Base-by-base conservation (phyloP, 306 rosid genomes). In the Ziziphus jujuba region DNA sequence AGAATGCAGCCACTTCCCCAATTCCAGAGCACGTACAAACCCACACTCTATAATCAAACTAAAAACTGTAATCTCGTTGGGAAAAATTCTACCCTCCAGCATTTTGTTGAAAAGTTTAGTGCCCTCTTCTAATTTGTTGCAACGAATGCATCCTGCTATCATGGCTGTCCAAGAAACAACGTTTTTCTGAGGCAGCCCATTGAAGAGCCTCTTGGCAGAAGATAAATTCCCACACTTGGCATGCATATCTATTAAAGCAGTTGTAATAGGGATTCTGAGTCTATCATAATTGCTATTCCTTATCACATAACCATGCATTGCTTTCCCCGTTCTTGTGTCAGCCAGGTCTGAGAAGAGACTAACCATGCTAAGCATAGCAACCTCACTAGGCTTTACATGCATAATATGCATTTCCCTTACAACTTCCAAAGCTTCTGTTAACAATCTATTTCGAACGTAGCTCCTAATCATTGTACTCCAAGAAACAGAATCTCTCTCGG, bases 381-480 rank as follows among this genome's bases (percentile, higher is more conserved):
- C 68, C 63, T 72, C 82, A 61, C 79, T 82, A 23, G 84, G 86
- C 84, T 56, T 78, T 25, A 84, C 63, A 65, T 72, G 70, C 71
- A 55, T 16, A 63, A 25, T 38, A 74, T 49, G 68, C 91, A 89
- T 81, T 56, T 74, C 79, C 28, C 71, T 78, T 2, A 84, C 38
- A 66, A 86, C 56, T 25, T 64, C 45, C 65, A 80, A 65, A 45
- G 96, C 89, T 75, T 86, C 91, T 59, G 59, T 52, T 9, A 38
- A 51, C 71, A 74, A 54, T 25, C 87, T 80, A 45, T 66, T 81
- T 51, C 78, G 65, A 40, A 58, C 78, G 56, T 69, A 89, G 79
- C 71, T 57, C 68, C 87, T 66, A 9, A 89, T 72, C 87, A 86
- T 81, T 10, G 84, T 81, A 69, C 87, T 88, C 95, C 95, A 88